Evolutionary conservation across 176 grass and related monocot species (phyloP).

Genomic region (Aechmea fasciata): DNA sequence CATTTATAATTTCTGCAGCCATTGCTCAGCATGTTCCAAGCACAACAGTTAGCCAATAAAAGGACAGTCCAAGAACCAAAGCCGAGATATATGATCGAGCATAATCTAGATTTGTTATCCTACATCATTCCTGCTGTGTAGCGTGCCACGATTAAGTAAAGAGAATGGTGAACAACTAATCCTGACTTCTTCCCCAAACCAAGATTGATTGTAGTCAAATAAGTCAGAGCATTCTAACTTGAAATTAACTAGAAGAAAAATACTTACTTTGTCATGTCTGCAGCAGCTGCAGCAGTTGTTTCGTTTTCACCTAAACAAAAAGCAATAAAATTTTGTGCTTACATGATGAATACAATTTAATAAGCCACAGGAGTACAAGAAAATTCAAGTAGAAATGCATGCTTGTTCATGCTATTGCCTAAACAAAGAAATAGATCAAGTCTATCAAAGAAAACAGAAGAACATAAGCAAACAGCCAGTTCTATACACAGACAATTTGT

Average conservation of each 20-base stretch:
- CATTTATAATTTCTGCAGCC: background rate
- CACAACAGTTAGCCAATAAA: background rate
- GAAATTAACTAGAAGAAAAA: background rate
- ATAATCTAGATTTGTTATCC: too few relatives aligned
- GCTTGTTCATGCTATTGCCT: background rate
- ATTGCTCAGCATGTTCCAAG: background rate
- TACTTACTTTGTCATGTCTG: slow-evolving; percentile 88
- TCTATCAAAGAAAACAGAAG: background rate
- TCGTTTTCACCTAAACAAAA: slow-evolving; percentile 48
- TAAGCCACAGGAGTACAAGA: slow-evolving; percentile 3
- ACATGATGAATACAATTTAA: slow-evolving; percentile 26
- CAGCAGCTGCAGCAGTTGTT: slow-evolving; percentile 43
- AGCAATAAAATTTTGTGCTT: slow-evolving; percentile 17
- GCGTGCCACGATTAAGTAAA: too few relatives aligned
- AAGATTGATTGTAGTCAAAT: background rate
- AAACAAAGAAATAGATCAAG: background rate
- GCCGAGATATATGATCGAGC: background rate
- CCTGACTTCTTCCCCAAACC: background rate
- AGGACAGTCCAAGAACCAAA: background rate
- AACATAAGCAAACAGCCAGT: background rate
- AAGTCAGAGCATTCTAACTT: background rate
- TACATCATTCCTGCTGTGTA: too few relatives aligned
- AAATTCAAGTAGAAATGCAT: slow-evolving; percentile 3
- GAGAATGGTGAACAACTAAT: too few relatives aligned
- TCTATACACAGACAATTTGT: background rate